phyloP scores from a whole-genome alignment of 2,329 filamentous ascomycete species.

The Alternaria consortialis region DNA sequence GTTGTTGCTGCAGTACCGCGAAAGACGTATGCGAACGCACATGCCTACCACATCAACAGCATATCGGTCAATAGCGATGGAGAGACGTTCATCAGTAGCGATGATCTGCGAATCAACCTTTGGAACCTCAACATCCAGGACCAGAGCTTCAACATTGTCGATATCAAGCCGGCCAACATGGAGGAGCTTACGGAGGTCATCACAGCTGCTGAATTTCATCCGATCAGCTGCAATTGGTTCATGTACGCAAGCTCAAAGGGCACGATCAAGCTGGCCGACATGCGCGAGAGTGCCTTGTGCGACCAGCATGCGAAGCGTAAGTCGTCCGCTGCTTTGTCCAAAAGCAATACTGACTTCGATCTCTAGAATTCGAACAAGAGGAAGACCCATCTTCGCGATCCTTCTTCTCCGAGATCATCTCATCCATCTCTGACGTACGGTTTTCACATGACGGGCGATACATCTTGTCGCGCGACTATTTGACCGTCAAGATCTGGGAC shows the following conservation, averaged over 20 bases:
- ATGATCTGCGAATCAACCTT: conserved; percentile 95
- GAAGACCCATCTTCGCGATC: conserved; percentile 96
- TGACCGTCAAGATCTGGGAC: conserved; percentile 99
- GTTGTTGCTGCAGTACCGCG: conserved; percentile 96
- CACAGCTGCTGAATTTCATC: conserved; percentile 97
- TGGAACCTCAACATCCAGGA: conserved; percentile 99
- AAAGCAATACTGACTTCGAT: conserved; percentile 14
- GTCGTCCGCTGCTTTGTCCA: conserved; percentile 46
- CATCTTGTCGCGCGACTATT: conserved; percentile 95
- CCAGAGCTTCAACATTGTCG: conserved; percentile 99
- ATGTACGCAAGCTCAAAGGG: conserved; percentile 99
- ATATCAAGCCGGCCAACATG: conserved; percentile 99
- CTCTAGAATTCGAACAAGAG: conserved; percentile 94
- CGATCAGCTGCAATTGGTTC: conserved; percentile 98
- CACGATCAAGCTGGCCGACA: conserved; percentile 97
- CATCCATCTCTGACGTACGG: conserved; percentile 97
- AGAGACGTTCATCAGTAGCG: conserved; percentile 98
- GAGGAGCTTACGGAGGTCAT: conserved; percentile 99
- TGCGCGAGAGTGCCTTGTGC: conserved; percentile 95
- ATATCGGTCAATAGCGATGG: conserved; percentile 99
- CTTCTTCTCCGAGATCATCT: conserved; percentile 99
- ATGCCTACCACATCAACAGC: conserved; percentile 99
- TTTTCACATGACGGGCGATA: conserved; percentile 97
- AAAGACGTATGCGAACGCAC: conserved; percentile 96
- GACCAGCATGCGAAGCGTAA: conserved; percentile 94